phyloP scores from a whole-genome alignment of 2,329 filamentous ascomycete species.

The Diplodia mutila region DNA sequence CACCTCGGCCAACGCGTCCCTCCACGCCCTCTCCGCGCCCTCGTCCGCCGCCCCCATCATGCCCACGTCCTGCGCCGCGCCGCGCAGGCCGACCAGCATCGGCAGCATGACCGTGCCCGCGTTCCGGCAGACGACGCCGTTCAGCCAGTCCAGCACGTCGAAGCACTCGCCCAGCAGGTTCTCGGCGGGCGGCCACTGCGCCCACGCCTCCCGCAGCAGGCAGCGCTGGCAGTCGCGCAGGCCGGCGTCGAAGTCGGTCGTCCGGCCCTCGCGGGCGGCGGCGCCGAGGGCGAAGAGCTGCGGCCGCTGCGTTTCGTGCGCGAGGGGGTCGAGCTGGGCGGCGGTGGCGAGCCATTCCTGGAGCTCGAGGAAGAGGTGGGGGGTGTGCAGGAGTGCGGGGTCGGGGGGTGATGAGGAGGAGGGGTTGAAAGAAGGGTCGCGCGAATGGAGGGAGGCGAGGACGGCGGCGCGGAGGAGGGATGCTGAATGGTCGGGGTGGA shows the following conservation, averaged over 20 bases:
- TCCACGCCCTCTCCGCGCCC: neutral
- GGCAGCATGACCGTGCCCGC: neutral
- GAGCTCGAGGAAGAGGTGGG: constrained; percentile 16
- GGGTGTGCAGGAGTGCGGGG: neutral
- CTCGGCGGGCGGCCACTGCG: neutral
- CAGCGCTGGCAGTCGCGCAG: neutral
- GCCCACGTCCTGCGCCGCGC: neutral
- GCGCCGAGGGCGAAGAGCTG: neutral
- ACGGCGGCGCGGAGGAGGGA: constrained; percentile 2
- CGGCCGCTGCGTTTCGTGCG: neutral
- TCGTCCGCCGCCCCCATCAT: neutral
- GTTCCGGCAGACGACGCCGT: neutral
- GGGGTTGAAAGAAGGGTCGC: neutral
- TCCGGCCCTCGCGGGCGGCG: neutral
- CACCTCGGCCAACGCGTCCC: neutral
- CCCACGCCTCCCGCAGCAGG: neutral
- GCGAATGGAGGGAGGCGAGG: neutral
- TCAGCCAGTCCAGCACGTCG: constrained; percentile 4
- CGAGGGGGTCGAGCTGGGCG: neutral
- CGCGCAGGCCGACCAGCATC: neutral
- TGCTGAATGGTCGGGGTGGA: neutral
- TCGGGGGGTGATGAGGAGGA: neutral
- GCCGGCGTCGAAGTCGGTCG: neutral
- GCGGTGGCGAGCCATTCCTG: neutral
- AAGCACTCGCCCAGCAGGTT: neutral